These are phyloP conservation scores for Geotrichum phurueaensis DNA, from an alignment of 1,139 yeast species.

Conservation along the genomic window DNA sequence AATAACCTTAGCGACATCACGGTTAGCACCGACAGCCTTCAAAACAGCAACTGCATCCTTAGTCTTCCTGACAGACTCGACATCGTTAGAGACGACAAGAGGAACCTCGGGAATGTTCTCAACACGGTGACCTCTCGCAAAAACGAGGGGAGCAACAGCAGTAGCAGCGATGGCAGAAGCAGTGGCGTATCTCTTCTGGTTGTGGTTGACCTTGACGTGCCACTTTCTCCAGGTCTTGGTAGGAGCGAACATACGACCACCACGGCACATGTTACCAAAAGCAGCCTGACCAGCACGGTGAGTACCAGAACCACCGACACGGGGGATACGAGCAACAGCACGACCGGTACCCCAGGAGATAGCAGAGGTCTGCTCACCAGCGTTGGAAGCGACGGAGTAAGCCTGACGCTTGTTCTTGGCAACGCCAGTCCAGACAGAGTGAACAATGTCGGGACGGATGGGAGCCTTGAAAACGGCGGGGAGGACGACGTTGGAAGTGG, in stretches of 20 bases:
- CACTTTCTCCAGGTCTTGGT: conserved; percentile 99
- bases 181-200: conserved; percentile 99
- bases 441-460: conserved; percentile 98
- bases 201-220: conserved; percentile 99
- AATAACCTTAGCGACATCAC: conserved; percentile 96
- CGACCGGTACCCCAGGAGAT: conserved; percentile 99
- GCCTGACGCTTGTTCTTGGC: conserved; percentile 99
- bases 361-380: conserved; percentile 99
- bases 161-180: conserved; percentile 99
- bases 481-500: conserved; percentile 78
- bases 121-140: conserved; percentile 99
- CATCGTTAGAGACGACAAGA: conserved; percentile 89
- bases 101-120: conserved; percentile 98
- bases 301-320: conserved; percentile 82
- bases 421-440: conserved; percentile 95
- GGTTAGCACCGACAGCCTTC: conserved; percentile 98
- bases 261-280: conserved; percentile 99
- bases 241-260: conserved; percentile 99
- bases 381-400: conserved; percentile 97
- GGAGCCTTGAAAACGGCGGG: conserved; percentile 99
- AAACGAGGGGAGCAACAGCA: conserved; percentile 94
- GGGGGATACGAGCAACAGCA: conserved; percentile 99
- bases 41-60: conserved; percentile 98
- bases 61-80: conserved; percentile 92
- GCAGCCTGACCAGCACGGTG: conserved; percentile 90